phyloP scores from a whole-genome alignment of 2,329 filamentous ascomycete genomes.

The Moelleriella libera region DNA sequence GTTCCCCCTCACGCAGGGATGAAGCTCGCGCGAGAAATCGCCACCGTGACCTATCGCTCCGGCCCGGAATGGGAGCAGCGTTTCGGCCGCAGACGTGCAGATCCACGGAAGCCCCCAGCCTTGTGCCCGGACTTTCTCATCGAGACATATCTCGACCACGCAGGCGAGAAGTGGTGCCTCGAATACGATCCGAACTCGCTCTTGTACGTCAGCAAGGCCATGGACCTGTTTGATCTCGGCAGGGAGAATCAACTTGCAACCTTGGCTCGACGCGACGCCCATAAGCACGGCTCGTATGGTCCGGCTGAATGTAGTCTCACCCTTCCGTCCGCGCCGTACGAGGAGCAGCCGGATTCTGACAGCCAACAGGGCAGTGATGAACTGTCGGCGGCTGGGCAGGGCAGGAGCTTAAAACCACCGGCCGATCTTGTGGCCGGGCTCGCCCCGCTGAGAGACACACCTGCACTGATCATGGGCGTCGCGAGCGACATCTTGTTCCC shows the following conservation, averaged over 20 bases:
- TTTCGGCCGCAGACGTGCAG: conserved; percentile 77
- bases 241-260: conserved; percentile 52
- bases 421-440: conserved; percentile 70
- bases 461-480: conserved; percentile 82
- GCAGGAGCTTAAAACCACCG: conserved; percentile 40
- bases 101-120: conserved; percentile 73
- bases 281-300: conserved; percentile 41
- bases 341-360: conserved; percentile 53
- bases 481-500: conserved; percentile 94
- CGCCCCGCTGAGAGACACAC: conserved; percentile 55
- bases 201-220: conserved; percentile 93
- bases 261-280: conserved; percentile 44
- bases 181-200: conserved; percentile 94
- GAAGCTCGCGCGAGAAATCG: conserved; percentile 95
- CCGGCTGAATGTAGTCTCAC: conserved; percentile 55
- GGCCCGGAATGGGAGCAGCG: conserved; percentile 96
- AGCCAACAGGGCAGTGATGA: conserved; percentile 7
- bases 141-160: conserved; percentile 95
- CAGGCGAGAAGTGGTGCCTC: conserved; percentile 94
- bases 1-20: conserved; percentile 91
- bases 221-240: conserved; percentile 95
- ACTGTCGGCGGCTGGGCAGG: too few relatives aligned
- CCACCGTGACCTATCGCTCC: conserved; percentile 91
- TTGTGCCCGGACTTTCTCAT: conserved; percentile 97
- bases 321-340: conserved; percentile 69